Base-by-base conservation (phyloP, 805 yeast genomes). In the Torulaspora maleeae region DNA sequence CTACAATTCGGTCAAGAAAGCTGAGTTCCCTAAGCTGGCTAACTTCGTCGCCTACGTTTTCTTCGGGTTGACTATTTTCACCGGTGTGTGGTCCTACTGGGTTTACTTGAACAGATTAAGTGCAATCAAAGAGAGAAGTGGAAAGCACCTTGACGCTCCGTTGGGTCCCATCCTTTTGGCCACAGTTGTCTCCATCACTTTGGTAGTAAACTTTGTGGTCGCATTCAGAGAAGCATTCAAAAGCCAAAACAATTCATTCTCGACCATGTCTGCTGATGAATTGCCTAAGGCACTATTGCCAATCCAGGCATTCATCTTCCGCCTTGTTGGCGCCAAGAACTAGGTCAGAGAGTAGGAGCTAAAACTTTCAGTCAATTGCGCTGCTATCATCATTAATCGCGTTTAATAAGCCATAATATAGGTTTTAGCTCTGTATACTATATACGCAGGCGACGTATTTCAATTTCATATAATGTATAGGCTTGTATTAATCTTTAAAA, bases 51-150 rank as follows among this genome's bases (percentile, higher is more conserved):
- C 98, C 0, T 86, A 85, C 64, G 63, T 80, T 35, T 84, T 90
- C 69, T 90, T 91, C 64, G 82, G 68, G 0, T 71, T 93, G 55
- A 88, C 98, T 0, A 54, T 91, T 16, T 89, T 90, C 63, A 74
- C 88, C 35, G 91, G 95, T 36, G 54, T 79, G 22, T 91, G 99
- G 99, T 95, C 95, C 22, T 91, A 88, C 68, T 74, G 71, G 50
- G 79, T 85, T 44, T 91, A 86, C 68, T 68, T 79, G 61, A 74
- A 72, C 53, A 78, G 99, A 62, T 71, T 90, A 53, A 74, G 73
- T 27, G 75, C 83, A 45, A 93, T 91, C 62, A 78, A 75, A 63
- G 82, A 80, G 63, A 80, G 98, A 66, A 83, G 89, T 22, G 95
- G 91, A 41, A 77, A 77, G 56, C 97, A 90, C 66, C 73, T 91